Base-by-base conservation (phyloP, 305 asterid genomes). In the Fraxinus greggii region DNA sequence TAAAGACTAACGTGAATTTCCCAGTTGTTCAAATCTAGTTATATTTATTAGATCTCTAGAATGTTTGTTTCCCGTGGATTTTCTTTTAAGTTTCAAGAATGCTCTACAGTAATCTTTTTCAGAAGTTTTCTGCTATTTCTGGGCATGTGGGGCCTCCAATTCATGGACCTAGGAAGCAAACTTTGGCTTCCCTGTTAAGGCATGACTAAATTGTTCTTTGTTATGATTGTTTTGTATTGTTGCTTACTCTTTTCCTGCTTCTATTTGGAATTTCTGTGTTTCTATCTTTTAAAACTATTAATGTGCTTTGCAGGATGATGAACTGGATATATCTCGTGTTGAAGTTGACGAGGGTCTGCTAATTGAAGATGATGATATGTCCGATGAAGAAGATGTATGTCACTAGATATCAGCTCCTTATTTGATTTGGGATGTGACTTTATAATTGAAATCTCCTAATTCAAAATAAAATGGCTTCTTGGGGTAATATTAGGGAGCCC, bases 351-450 rank as follows among this genome's bases (percentile, higher is more conserved):
- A 93, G 63, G 93, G 97, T 69, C 89, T 93, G 92, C 97, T 97
- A 86, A 97, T 97, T 88, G 98, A 95, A 87, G 98, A 95, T 86
- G 99, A 95, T 79, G 98, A 97, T 84, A 87, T 97, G 29, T 97
- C 98, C 12, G 97, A 97, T 84, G 98, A 94, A 1, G 97, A 92
- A 7, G 94, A 95, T 9, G 99, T 61, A 61, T 61, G 72, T 61
- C 32, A 92, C 82, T 90, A 86, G 97, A 92, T 87, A 98, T 94
- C 92, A 72, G 92, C 86, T 81, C 42, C 76, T 42, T 48, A 7
- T 75, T 26, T 6, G 1, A 51, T 67, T 9, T 80, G 72, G 32
- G 72, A 61, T 23, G 17, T 61, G 72, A 10, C 32, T 23, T 8
- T 61, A 61, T 61, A 24, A 61, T 61, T 61, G 72, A 61, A 61